These are phyloP conservation scores for Leccinum olivaceoglutinosum DNA, from an alignment of 1,284 basidiomycete species.

Conservation along the genomic window DNA sequence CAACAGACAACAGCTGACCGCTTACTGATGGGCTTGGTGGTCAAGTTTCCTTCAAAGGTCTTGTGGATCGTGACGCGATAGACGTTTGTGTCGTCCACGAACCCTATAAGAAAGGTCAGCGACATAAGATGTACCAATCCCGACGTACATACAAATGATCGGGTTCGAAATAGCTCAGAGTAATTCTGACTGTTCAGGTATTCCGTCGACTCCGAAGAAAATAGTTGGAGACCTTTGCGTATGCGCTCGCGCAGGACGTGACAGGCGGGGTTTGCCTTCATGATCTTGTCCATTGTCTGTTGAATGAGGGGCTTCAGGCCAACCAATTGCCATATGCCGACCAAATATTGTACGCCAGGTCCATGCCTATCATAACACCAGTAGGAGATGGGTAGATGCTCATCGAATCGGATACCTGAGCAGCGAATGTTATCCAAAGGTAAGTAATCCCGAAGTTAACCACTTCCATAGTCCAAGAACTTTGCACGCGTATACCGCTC, in stretches of 20 bases:
- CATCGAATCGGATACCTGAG: slow-evolving; percentile 86
- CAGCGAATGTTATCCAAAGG: slow-evolving; percentile 4
- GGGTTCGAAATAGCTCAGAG: slow-evolving; percentile 99
- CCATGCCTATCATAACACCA: slow-evolving; percentile 97
- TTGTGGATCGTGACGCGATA: too few species aligned
- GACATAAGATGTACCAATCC: neutral
- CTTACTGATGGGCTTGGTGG: slow-evolving; percentile 85
- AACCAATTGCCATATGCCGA: slow-evolving; percentile 99
- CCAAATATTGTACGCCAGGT: slow-evolving; percentile 97
- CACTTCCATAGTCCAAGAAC: slow-evolving; percentile 87
- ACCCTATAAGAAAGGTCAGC: slow-evolving; percentile 49
- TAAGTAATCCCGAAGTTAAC: neutral
- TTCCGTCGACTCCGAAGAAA: slow-evolving; percentile 98
- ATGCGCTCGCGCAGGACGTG: slow-evolving; percentile 98
- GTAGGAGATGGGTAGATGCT: slow-evolving; percentile 98
- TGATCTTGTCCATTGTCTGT: slow-evolving; percentile 99
- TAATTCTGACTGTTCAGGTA: slow-evolving; percentile 98
- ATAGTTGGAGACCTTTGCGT: slow-evolving; percentile 95
- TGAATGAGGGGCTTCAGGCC: slow-evolving; percentile 97
- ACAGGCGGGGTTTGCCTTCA: slow-evolving; percentile 93
- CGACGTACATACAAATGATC: slow-evolving; percentile 78
- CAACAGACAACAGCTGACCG: neutral
- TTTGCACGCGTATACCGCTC: slow-evolving; percentile 97
- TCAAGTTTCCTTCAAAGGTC: too few species aligned
- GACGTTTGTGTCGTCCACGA: slow-evolving; percentile 90